Base-by-base conservation (phyloP, 805 yeast genomes). In the Nakazawaea anatomiae region DNA sequence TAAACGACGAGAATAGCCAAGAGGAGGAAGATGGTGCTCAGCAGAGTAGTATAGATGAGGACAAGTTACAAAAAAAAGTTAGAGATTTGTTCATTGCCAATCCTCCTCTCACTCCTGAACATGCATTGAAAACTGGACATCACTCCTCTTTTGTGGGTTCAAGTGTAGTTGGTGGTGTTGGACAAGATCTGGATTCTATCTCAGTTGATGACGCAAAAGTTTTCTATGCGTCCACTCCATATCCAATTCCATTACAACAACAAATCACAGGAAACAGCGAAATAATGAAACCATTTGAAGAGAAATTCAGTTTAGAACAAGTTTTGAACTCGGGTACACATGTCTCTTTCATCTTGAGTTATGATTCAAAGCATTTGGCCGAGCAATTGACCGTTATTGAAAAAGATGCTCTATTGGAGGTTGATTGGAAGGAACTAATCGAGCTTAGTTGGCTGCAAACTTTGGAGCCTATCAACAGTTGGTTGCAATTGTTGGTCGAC, bases 381-480 rank as follows among this genome's bases (percentile, higher is more conserved):
- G 79, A 83, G 55, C 97, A 92, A 56, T 74, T 92, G 66, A 92
- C 98, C 0, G 64, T 88, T 46, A 86, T 92, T 55, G 99, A 94
- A 65, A 74, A 83, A 48, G 98, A 94, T 64, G 78, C 90, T 42
- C 66, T 91, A 27, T 76, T 80, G 48, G 96, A 89, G 60, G 77
- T 94, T 39, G 97, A 92, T 64, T 92, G 98, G 97, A 84, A 82
- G 59, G 96, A 89, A 57, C 73, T 92, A 42, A 74, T 91, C 42
- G 91, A 89, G 55, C 69, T 87, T 55, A 76, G 80, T 46, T 86
- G 96, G 89, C 79, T 80, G 48, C 77, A 78, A 52, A 80, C 82
- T 36, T 65, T 86, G 45, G 77, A 75, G 1, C 85, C 90, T 1
- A 83, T 82, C 27, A 82, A 81, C 55, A 87, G 94, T 59, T 94